These are phyloP conservation scores for Calocybe gangraenosa DNA, from an alignment of 768 basidiomycete species.

Conservation along the genomic window DNA sequence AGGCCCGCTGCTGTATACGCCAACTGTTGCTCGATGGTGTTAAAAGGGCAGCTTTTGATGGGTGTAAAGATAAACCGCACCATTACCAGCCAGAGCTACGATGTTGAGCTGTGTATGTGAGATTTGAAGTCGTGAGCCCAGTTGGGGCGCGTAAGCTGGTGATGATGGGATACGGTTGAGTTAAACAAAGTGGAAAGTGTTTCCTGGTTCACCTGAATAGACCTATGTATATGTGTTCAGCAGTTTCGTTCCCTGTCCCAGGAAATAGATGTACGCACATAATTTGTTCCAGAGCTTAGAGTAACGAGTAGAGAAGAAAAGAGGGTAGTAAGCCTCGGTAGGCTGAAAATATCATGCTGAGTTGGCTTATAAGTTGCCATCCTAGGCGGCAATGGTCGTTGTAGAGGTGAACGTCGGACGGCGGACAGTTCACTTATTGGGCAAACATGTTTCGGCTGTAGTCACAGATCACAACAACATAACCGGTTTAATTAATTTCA, in stretches of 20 bases:
- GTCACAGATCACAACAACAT: no score
- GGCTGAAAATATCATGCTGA: conserved; percentile 29
- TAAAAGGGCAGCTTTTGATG: no score
- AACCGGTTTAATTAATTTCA: no score
- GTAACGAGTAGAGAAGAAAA: conserved; percentile 56
- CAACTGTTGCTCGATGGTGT: conserved; percentile 42
- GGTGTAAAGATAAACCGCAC: conserved; percentile 37
- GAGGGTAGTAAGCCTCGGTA: conserved; percentile 43
- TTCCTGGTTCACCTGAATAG: conserved; percentile 35
- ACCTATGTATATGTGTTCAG: conserved; percentile 24
- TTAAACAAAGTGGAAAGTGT: not conserved
- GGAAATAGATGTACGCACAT: conserved; percentile 43
- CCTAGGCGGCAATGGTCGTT: no score
- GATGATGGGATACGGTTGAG: not conserved
- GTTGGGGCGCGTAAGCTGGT: conserved; percentile 81
- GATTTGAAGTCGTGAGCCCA: conserved; percentile 70
- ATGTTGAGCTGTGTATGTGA: conserved; percentile 81
- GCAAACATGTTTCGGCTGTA: no score
- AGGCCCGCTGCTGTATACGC: conserved; percentile 74
- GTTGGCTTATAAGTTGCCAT: conserved; percentile 6
- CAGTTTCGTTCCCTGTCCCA: not conserved
- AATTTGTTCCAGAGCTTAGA: conserved; percentile 67
- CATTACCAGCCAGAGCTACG: conserved; percentile 74
- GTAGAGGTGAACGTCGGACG: no score
- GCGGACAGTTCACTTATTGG: no score